These are phyloP conservation scores for Mortierella sp. DNA, from an alignment of 371 early-diverging fungal genomes.

Conservation along the genomic window DNA sequence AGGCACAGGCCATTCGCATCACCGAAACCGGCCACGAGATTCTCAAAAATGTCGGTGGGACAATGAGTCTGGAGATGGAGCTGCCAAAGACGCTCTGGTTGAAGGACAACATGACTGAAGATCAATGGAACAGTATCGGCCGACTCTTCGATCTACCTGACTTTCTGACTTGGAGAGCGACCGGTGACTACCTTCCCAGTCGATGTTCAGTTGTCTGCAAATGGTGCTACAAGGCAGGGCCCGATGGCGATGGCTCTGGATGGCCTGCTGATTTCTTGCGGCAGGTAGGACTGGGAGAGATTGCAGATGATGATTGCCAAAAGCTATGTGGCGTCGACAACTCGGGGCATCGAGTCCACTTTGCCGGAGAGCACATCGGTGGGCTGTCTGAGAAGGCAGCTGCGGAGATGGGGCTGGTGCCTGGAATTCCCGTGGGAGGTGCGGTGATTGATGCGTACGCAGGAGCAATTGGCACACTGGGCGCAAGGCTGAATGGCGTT, in stretches of 20 bases:
- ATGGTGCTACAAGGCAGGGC: constrained; percentile 70
- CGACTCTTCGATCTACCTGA: constrained; percentile 81
- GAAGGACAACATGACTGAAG: constrained; percentile 63
- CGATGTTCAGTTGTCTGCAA: constrained; percentile 79
- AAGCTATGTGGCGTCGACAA: constrained; percentile 63
- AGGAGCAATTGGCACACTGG: constrained; percentile 70
- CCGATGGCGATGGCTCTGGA: constrained; percentile 51
- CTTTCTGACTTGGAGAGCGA: constrained; percentile 74
- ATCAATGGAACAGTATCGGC: constrained; percentile 62
- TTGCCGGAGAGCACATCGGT: constrained; percentile 70
- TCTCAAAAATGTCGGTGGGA: constrained; percentile 72
- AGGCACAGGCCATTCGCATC: constrained; percentile 72
- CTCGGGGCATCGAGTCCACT: constrained; percentile 53
- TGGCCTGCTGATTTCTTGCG: constrained; percentile 72
- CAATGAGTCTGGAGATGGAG: constrained; percentile 80
- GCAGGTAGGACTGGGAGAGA: constrained; percentile 64
- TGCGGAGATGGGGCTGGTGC: constrained; percentile 63
- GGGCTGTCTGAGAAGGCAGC: constrained; percentile 67
- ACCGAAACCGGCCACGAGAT: constrained; percentile 69
- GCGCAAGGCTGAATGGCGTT: constrained; percentile 54
- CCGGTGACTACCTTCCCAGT: constrained; percentile 64
- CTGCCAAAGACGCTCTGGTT: constrained; percentile 82
- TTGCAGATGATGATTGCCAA: constrained; percentile 60
- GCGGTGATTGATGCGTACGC: constrained; percentile 85
- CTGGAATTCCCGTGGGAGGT: constrained; percentile 71